Percentiles rank a stretch among this genome's conserved stretches.
Evolutionary conservation across 2,329 filamentous ascomycete species (phyloP).

Genomic region (Paraphaeosphaeria minitans): DNA sequence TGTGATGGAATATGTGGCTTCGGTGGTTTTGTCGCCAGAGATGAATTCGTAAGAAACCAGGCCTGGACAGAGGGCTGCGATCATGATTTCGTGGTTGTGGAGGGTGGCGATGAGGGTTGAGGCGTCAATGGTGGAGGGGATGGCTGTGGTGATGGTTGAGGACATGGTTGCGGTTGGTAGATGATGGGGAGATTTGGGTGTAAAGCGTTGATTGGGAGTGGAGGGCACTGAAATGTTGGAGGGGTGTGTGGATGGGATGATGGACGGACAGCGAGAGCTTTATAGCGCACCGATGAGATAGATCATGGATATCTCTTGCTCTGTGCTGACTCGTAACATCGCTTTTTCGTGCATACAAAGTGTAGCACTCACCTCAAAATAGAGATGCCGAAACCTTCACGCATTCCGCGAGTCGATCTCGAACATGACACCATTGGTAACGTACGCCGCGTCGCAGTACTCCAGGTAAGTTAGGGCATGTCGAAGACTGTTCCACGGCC

Average conservation of each 20-base stretch:
- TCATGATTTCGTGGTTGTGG: conserved; percentile 49
- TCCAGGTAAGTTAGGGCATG: background rate
- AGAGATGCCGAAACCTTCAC: background rate
- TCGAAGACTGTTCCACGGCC: background rate
- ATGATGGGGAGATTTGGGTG: background rate
- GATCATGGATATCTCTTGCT: too few relatives aligned
- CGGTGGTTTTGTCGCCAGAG: conserved; percentile 35
- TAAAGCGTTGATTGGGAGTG: background rate
- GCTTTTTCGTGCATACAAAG: background rate
- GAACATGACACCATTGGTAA: background rate
- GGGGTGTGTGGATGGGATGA: background rate
- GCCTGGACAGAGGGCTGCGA: conserved; percentile 45
- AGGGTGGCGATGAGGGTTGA: conserved; percentile 40
- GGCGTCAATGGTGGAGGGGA: conserved; percentile 33
- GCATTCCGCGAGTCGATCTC: background rate
- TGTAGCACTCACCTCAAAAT: background rate
- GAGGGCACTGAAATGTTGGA: background rate
- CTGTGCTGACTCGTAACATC: background rate
- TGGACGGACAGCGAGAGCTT: background rate
- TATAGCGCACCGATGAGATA: background rate
- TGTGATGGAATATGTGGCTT: conserved; percentile 44
- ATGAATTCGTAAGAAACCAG: conserved; percentile 42
- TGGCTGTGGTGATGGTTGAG: conserved; percentile 45
- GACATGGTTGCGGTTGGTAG: conserved; percentile 36
- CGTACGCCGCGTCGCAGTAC: background rate